Base-by-base conservation (phyloP, 805 yeast species). In the Spencermartinsiella europaea region DNA sequence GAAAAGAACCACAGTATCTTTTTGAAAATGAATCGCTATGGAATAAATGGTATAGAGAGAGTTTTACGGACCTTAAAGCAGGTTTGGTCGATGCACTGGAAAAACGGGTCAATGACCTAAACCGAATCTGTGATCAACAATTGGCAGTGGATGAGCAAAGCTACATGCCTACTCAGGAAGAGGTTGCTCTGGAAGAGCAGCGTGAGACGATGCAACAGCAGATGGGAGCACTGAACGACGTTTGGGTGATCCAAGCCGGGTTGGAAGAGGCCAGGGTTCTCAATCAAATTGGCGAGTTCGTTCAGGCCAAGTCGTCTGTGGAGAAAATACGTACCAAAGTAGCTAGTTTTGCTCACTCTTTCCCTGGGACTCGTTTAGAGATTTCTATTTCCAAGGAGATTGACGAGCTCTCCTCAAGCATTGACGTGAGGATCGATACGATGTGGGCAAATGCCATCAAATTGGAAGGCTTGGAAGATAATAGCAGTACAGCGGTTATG, bases 231-330 rank as follows among this genome's bases (percentile, higher is more conserved):
- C 21, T 56, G 31, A 44, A 54, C 34, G 47, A 47, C 17, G 42
- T 56, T 5, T 56, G 59, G 59, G 45, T 52, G 14, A 39, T 56
- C 14, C 42, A 51, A 27, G 38, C 53, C 3, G 58, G 56, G 12
- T 28, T 56, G 25, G 49, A 52, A 33, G 59, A 56, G 36, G 47
- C 47, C 5, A 50, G 54, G 10, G 49, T 44, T 15, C 46, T 54
- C 4, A 10, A 31, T 16, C 53, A 50, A 15, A 16, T 56, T 12
- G 57, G 53, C 4, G 59, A 56, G 21, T 38, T 50, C 5, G 37
- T 48, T 4, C 46, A 42, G 25, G 51, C 56, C 3, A 14, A 52
- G 34, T 37, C 54, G 5, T 52, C 55, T 1, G 28, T 52, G 2
- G 51, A 45, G 4, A 43, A 35, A 17, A 38, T 52, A 8, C 22